Evolutionary conservation across 768 basidiomycete species (phyloP).

Genomic region (Daedaleopsis nitida): DNA sequence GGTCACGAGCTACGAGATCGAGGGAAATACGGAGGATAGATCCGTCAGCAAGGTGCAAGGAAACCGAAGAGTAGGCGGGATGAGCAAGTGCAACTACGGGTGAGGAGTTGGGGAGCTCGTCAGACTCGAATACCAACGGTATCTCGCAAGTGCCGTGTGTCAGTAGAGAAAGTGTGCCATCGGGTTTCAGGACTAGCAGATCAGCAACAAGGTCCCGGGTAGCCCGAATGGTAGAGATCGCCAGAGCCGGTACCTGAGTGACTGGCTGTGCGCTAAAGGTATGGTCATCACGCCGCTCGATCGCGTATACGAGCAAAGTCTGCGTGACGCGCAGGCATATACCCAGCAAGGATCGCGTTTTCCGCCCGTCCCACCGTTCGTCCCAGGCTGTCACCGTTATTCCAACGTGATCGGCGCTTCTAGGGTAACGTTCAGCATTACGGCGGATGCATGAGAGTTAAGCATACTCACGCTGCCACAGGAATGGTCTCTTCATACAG

Average conservation of each 20-base stretch:
- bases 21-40: slow-evolving; percentile 48
- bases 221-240: slow-evolving; percentile 58
- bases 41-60: slow-evolving; percentile 56
- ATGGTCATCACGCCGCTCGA: slow-evolving; percentile 46
- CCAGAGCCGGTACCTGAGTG: slow-evolving; percentile 45
- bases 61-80: slow-evolving; percentile 51
- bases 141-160: slow-evolving; percentile 60
- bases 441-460: neutral
- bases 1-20: slow-evolving; percentile 56
- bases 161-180: slow-evolving; percentile 54
- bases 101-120: neutral
- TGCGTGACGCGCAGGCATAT: slow-evolving; percentile 54
- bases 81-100: slow-evolving; percentile 48
- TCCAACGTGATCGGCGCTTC: slow-evolving; percentile 38
- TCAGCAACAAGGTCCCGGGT: slow-evolving; percentile 70
- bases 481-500: slow-evolving; percentile 52
- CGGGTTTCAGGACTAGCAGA: slow-evolving; percentile 63
- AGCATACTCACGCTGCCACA: slow-evolving; percentile 46
- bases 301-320: slow-evolving; percentile 47
- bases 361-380: slow-evolving; percentile 58
- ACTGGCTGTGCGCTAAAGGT: slow-evolving; percentile 44
- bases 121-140: slow-evolving; percentile 16
- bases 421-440: slow-evolving; percentile 4
- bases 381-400: slow-evolving; percentile 68
- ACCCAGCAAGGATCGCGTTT: slow-evolving; percentile 54